These are phyloP conservation scores for Exophiala oligosperma DNA, from an alignment of 2,329 filamentous ascomycete genomes.

Conservation along the genomic window DNA sequence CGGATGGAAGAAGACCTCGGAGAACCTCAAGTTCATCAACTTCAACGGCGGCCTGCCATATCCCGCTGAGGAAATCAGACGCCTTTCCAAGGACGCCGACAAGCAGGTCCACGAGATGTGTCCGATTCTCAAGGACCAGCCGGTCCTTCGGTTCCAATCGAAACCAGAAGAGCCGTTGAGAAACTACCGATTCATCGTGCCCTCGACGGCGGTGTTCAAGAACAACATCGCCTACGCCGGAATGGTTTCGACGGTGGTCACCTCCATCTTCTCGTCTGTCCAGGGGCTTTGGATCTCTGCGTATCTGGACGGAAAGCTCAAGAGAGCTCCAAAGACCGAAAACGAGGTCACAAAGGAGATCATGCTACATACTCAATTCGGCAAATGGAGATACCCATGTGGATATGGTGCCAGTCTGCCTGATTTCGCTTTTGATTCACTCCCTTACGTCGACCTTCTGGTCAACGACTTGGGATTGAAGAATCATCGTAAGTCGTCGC, in stretches of 20 bases:
- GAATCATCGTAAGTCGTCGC: slow-evolving; percentile 36
- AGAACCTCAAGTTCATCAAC: slow-evolving; percentile 39
- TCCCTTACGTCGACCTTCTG: slow-evolving; percentile 73
- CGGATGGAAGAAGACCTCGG: slow-evolving; percentile 54
- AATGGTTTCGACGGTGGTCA: slow-evolving; percentile 47
- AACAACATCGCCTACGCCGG: slow-evolving; percentile 52
- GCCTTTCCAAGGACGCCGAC: slow-evolving; percentile 46
- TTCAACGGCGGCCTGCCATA: slow-evolving; percentile 49
- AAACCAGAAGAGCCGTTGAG: slow-evolving; percentile 37
- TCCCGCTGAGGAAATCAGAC: slow-evolving; percentile 35
- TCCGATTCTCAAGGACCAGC: slow-evolving; percentile 50
- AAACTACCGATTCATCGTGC: slow-evolving; percentile 48
- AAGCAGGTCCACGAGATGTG: slow-evolving; percentile 52
- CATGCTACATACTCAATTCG: slow-evolving; percentile 66
- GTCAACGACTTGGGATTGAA: slow-evolving; percentile 65
- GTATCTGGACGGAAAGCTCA: slow-evolving; percentile 59
- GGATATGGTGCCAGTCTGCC: slow-evolving; percentile 64
- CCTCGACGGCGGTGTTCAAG: slow-evolving; percentile 38
- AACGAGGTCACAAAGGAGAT: slow-evolving; percentile 54
- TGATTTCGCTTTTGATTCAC: slow-evolving; percentile 72
- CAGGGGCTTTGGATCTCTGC: slow-evolving; percentile 64
- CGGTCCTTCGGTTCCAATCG: slow-evolving; percentile 28
- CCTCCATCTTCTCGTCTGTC: slow-evolving; percentile 44
- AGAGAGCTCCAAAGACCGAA: slow-evolving; percentile 28
- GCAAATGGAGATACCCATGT: slow-evolving; percentile 66